Base-by-base conservation (phyloP, 2,329 filamentous ascomycete species). In the Xylariales sp. region DNA sequence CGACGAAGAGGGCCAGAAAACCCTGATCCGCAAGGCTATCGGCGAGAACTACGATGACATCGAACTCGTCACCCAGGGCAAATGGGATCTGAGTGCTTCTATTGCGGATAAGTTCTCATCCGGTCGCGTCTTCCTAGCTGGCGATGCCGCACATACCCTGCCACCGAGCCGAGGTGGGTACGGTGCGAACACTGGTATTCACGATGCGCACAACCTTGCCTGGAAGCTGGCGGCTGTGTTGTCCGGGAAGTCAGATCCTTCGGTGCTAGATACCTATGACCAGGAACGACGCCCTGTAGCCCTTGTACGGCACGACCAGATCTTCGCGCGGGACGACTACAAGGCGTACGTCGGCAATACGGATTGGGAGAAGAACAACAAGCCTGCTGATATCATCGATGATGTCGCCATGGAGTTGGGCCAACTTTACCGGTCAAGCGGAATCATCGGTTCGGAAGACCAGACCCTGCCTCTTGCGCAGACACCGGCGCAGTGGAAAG, bases 141-240 rank as follows among this genome's bases (percentile, higher is more conserved):
- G 32, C 31, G 43, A 45, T 28, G 32, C 38, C 16, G 24, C 38
- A 5, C 43, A 42, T 18, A 15, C 18, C 7, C 19, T 40, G 18
- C 37, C 38, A 6, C 42, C 42, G 18, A 38, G 27, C 12, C 20
- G 35, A 8, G 35, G 35, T 11, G 35, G 35, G n/a, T 38, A 38
- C n/a, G 35, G 35, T 18, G 35, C 35, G 20, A 76, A 76, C 42
- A 73, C 70, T 0, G 72, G 71, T 2, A 66, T 75, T 32, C 65
- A 68, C 38, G 71, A 75, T 46, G 62, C 69, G 0, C 59, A 69
- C 24, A 74, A 75, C 38, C 57, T 76, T 2, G 68, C 65, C 15
- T 75, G 71, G 70, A 75, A 75, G 46, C 54, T 75, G 2, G 62
- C 65, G 1, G 62, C 69, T 0, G 69, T 71, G 5, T 51, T 74